These are phyloP conservation scores for Ophiocordyceps camponoti-floridani DNA, from an alignment of 2,329 filamentous ascomycete species.

Conservation along the genomic window DNA sequence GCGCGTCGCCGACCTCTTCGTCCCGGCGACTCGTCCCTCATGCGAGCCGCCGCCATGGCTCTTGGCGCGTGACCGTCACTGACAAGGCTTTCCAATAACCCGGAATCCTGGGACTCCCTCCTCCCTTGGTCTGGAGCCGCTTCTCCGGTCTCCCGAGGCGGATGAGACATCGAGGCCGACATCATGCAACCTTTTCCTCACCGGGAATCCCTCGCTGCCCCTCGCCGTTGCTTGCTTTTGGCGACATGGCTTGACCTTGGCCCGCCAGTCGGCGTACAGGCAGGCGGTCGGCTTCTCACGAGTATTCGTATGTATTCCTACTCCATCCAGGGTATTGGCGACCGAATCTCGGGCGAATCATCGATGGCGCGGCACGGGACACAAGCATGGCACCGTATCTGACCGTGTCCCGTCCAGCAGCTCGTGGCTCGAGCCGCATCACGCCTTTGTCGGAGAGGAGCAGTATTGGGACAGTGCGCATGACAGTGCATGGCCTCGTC, in stretches of 20 bases:
- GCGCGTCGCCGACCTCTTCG: background rate
- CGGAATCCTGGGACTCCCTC: conserved; percentile 2
- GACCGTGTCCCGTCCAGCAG: too few species aligned
- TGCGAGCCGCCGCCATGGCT: conserved; percentile 2
- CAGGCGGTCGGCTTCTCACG: background rate
- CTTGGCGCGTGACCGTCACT: background rate
- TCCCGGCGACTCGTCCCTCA: background rate
- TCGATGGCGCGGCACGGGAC: background rate
- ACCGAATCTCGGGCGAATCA: conserved; percentile 1
- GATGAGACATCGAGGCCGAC: background rate
- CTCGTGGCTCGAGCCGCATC: too few species aligned
- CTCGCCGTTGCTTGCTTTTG: conserved; percentile 2
- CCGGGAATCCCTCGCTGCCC: background rate
- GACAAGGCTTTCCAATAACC: background rate
- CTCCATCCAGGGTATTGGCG: conserved; percentile 1
- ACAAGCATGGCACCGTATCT: background rate
- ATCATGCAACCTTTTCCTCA: conserved; percentile 1
- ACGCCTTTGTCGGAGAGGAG: too few species aligned
- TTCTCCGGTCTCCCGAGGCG: background rate
- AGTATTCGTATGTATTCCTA: too few species aligned
- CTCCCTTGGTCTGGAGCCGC: too few species aligned
- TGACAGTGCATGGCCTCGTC: too few species aligned
- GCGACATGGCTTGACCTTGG: conserved; percentile 2
- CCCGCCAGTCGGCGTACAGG: conserved; percentile 1
- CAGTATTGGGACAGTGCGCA: too few species aligned